Conservation (phyloP, 106 monocot species). For the Agapanthus africanus region DNA sequence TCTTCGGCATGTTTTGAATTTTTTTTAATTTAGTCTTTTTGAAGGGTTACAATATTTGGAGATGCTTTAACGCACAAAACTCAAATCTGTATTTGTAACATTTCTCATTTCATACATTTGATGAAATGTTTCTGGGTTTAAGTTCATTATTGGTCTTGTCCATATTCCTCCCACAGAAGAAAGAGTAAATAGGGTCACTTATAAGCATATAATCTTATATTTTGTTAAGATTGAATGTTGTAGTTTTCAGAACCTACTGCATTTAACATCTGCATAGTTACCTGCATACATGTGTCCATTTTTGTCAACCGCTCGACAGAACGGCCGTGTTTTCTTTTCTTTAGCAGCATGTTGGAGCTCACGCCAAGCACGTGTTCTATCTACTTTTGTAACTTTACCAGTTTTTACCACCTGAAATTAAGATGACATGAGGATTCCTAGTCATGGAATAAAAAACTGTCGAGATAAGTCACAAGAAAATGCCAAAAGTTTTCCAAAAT, state of each 20-base stretch:
- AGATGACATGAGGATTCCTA: slow-evolving; percentile 4
- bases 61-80: too few species aligned
- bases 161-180: too few species aligned
- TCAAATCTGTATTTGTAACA: too few species aligned
- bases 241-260: neutral
- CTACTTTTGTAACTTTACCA: slow-evolving; percentile 57
- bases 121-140: too few species aligned
- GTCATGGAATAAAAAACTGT: neutral
- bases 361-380: slow-evolving; percentile 65
- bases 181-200: too few species aligned
- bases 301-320: slow-evolving; percentile 75
- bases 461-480: neutral
- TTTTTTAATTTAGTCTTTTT: too few species aligned
- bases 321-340: slow-evolving; percentile 66
- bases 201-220: too few species aligned
- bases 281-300: slow-evolving; percentile 88
- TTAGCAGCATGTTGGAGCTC: slow-evolving; percentile 65
- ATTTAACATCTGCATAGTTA: slow-evolving; percentile 23
- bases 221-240: neutral
- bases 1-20: too few species aligned
- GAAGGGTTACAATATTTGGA: too few species aligned
- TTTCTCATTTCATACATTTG: too few species aligned
- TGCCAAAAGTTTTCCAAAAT: neutral
- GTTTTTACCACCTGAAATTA: slow-evolving; percentile 62
- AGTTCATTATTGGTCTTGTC: too few species aligned